A percentile compares a stretch with the other conserved stretches of the same genome.
phyloP scores from a whole-genome alignment of 2,329 filamentous ascomycete species.

The Penicillium sp. region DNA sequence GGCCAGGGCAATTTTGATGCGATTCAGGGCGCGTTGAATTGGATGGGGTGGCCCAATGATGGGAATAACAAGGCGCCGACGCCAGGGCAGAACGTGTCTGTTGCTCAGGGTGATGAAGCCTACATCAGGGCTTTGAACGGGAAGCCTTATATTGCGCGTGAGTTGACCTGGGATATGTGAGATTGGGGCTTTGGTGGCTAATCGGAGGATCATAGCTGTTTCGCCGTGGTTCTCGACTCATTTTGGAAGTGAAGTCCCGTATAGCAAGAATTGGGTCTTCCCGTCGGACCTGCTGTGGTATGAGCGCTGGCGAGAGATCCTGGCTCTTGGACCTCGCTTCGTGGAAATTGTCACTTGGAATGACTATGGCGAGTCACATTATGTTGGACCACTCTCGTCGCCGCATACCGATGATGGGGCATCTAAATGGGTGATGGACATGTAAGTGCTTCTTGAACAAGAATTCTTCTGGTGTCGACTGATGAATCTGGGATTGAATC shows the following conservation, averaged over 20 bases:
- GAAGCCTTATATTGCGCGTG: slow-evolving; percentile 56
- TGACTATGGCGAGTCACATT: slow-evolving; percentile 61
- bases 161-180: slow-evolving; percentile 16
- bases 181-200: not conserved
- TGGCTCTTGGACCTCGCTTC: slow-evolving; percentile 52
- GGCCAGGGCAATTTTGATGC: slow-evolving; percentile 42
- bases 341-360: slow-evolving; percentile 55
- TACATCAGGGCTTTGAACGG: slow-evolving; percentile 39
- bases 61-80: slow-evolving; percentile 56
- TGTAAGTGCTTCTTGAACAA: slow-evolving; percentile 40
- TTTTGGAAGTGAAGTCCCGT: slow-evolving; percentile 50
- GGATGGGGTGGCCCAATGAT: slow-evolving; percentile 51
- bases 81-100: slow-evolving; percentile 43
- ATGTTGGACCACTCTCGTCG: slow-evolving; percentile 55
- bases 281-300: slow-evolving; percentile 51
- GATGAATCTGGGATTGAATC: not conserved
- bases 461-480: not conserved
- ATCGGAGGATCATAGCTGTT: slow-evolving; percentile 35
- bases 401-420: slow-evolving; percentile 43
- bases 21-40: slow-evolving; percentile 50
- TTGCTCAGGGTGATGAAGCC: slow-evolving; percentile 43
- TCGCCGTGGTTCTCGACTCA: slow-evolving; percentile 59
- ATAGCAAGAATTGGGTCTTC: slow-evolving; percentile 58
- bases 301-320: slow-evolving; percentile 48
- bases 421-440: slow-evolving; percentile 57